A percentile compares a stretch with the other conserved stretches of the same genome.
phyloP scores from a whole-genome alignment of 805 yeast species.

The Ogataea corticis region DNA sequence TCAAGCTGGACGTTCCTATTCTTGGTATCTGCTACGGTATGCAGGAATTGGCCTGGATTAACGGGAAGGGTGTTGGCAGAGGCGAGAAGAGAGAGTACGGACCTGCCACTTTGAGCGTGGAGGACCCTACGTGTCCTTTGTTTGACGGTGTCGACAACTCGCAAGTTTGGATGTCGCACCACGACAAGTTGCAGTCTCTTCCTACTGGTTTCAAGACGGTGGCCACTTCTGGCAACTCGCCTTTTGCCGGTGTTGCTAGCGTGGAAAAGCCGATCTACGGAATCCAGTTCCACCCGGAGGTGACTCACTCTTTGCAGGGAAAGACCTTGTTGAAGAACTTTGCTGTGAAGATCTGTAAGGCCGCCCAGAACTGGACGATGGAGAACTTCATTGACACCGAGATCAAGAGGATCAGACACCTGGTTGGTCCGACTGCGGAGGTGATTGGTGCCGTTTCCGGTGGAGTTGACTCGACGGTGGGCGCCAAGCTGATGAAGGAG shows the following conservation, averaged over 20 bases:
- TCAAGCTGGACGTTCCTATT: slow-evolving; percentile 89
- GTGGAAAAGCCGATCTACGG: slow-evolving; percentile 77
- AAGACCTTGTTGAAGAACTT: slow-evolving; percentile 84
- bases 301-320: slow-evolving; percentile 93
- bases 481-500: slow-evolving; percentile 96
- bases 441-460: slow-evolving; percentile 99
- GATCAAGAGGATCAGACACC: slow-evolving; percentile 83
- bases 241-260: slow-evolving; percentile 89
- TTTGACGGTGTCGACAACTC: slow-evolving; percentile 91
- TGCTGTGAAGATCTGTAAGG: slow-evolving; percentile 88
- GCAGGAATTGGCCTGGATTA: slow-evolving; percentile 99
- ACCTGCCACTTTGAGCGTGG: slow-evolving; percentile 88
- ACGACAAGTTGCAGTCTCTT: slow-evolving; percentile 88
- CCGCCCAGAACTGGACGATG: slow-evolving; percentile 94
- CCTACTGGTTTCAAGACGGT: slow-evolving; percentile 88
- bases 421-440: slow-evolving; percentile 97
- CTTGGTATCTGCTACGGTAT: slow-evolving; percentile 98
- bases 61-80: slow-evolving; percentile 89
- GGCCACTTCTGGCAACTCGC: slow-evolving; percentile 92
- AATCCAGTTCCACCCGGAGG: slow-evolving; percentile 99
- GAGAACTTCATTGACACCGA: slow-evolving; percentile 96
- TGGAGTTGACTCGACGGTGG: slow-evolving; percentile 99
- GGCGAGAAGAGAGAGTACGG: slow-evolving; percentile 99
- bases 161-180: slow-evolving; percentile 99
- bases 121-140: slow-evolving; percentile 64